Conservation (phyloP, 225 moss, liverwort and hornwort genomes). For the Pleurozium schreberi region DNA sequence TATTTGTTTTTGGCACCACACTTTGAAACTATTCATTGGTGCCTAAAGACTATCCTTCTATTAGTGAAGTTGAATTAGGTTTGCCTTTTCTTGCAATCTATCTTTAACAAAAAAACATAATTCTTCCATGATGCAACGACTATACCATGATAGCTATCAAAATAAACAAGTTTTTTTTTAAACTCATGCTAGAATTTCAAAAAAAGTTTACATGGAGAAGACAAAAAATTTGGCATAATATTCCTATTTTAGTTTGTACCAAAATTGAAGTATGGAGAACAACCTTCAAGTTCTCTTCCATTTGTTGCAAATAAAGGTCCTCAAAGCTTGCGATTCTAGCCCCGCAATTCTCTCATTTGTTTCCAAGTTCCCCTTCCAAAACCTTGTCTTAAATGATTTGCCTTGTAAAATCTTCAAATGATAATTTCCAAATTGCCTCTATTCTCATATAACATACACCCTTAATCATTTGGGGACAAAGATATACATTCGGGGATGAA, state of each 20-base stretch:
- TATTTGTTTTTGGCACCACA: background rate
- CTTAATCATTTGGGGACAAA: too few relatives aligned
- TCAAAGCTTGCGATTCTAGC: background rate
- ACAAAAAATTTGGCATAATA: background rate
- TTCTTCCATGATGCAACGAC: rapidly evolving
- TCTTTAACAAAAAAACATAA: background rate
- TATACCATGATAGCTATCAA: rapidly evolving
- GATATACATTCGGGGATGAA: too few relatives aligned
- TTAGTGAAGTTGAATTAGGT: background rate
- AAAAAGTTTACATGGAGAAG: too few relatives aligned
- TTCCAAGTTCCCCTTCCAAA: background rate
- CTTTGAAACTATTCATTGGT: background rate
- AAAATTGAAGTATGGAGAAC: background rate
- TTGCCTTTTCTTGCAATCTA: background rate
- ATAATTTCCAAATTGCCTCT: background rate
- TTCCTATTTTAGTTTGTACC: too few relatives aligned
- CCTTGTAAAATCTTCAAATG: too few relatives aligned
- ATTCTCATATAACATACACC: too few relatives aligned
- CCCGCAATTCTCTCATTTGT: background rate
- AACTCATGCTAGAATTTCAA: rapidly evolving
- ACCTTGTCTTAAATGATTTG: too few relatives aligned
- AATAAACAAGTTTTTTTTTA: rapidly evolving
- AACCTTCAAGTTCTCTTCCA: background rate
- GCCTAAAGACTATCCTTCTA: background rate
- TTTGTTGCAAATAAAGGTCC: background rate